These are phyloP conservation scores for Mycena amicta DNA, from an alignment of 768 basidiomycete genomes.

Conservation along the genomic window DNA sequence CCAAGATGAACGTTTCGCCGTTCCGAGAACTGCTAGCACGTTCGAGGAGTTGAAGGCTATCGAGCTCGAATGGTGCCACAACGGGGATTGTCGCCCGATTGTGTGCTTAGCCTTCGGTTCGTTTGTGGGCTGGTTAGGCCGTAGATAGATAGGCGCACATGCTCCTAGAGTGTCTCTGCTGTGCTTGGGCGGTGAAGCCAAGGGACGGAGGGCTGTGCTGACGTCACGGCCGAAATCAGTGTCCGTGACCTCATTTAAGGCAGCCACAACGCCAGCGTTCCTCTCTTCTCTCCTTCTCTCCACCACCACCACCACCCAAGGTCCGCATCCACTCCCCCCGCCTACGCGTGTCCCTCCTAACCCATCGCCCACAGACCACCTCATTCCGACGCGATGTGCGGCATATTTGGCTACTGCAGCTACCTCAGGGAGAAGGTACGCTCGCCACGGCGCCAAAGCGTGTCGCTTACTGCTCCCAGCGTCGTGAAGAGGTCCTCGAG, in stretches of 20 bases:
- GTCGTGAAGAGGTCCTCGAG: slow-evolving; percentile 89
- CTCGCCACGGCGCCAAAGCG: slow-evolving; percentile 17
- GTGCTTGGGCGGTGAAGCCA: neutral
- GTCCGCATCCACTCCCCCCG: neutral
- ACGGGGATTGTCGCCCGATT: no score
- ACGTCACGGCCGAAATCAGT: neutral
- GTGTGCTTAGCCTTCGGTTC: no score
- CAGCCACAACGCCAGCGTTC: neutral
- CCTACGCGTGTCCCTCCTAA: neutral
- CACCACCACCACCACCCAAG: slow-evolving; percentile 2
- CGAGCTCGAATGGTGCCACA: no score
- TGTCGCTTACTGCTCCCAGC: slow-evolving; percentile 55
- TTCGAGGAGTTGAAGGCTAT: no score
- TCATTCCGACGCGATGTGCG: slow-evolving; percentile 63
- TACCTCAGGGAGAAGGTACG: slow-evolving; percentile 92
- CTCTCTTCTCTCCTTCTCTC: slow-evolving; percentile 13
- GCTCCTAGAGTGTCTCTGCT: no score
- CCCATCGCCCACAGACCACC: neutral
- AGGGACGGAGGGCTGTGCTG: neutral
- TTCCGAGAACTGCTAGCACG: no score
- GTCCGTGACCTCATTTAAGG: slow-evolving; percentile 1
- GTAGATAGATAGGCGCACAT: no score
- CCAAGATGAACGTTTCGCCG: no score
- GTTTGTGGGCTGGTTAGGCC: no score
- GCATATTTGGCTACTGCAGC: slow-evolving; percentile 96